phyloP scores from a whole-genome alignment of 805 yeast species.

The Yarrowia sp. region DNA sequence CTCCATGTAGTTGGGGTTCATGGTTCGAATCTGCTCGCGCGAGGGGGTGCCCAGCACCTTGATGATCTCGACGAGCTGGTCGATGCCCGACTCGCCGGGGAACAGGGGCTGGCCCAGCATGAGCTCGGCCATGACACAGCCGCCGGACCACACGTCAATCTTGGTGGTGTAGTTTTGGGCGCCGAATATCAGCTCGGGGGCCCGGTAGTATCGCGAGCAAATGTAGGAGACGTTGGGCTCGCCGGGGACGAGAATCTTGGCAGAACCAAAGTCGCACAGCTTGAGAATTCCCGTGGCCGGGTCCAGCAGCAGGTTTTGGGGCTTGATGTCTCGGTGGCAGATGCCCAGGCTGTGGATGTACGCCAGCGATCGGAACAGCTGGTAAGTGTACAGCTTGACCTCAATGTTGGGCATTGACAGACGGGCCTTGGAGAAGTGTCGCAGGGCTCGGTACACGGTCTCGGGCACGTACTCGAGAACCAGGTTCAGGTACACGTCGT shows the following conservation, averaged over 20 bases:
- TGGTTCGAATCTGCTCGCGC: conserved; percentile 85
- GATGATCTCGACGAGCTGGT: conserved; percentile 94
- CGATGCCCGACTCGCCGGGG: conserved; percentile 98
- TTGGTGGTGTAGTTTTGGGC: conserved; percentile 96
- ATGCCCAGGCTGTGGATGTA: conserved; percentile 73
- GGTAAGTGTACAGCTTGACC: conserved; percentile 86
- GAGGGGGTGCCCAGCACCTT: conserved; percentile 96
- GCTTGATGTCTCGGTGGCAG: conserved; percentile 94
- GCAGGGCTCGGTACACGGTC: conserved; percentile 88
- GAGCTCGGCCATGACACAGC: conserved; percentile 97
- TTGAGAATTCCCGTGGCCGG: conserved; percentile 85
- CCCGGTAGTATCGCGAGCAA: conserved; percentile 95
- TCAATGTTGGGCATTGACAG: conserved; percentile 87
- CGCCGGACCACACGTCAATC: conserved; percentile 91
- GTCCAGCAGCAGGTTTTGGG: conserved; percentile 86
- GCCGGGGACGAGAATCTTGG: conserved; percentile 83
- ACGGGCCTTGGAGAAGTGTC: conserved; percentile 65
- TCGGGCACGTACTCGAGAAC: conserved; percentile 95
- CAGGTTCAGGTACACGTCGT: conserved; percentile 84
- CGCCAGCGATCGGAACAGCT: conserved; percentile 75
- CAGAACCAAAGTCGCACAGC: conserved; percentile 95
- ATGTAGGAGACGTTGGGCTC: conserved; percentile 97
- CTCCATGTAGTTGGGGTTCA: conserved; percentile 98
- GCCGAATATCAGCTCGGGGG: conserved; percentile 97
- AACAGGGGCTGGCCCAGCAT: conserved; percentile 94